Base-by-base conservation (phyloP, 2,329 filamentous ascomycete genomes). In the Aspergillus quadricinctus region DNA sequence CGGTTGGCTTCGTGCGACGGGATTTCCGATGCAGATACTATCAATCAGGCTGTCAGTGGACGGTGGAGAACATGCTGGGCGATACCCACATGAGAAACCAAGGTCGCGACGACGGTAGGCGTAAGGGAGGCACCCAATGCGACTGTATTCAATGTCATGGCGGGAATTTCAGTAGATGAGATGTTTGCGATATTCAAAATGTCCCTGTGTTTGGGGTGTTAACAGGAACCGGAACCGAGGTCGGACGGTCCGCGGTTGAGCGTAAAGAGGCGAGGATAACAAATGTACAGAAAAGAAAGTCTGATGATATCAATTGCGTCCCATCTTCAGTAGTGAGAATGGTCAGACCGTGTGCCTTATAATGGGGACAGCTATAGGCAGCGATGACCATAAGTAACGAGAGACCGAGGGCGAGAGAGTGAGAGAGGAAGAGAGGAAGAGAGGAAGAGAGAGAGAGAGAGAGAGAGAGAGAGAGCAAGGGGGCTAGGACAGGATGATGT, bases 41-140 rank as follows among this genome's bases (percentile, higher is more conserved):
- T 23, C n/a, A 29, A 23, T 52, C 21, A 54, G 51, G 50, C 46
- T 55, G 55, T 61, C 25, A 58, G 57, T 48, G 51, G 48, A 25
- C 31, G 19, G 35, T 55, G 35, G 37, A 52, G 46, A 49, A 27
- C 21, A 14, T 23, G 43, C 21, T 25, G 5, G 2, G 21, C 25
- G 50, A 14, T 50, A 77, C 86, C 65, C 81, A 92, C 90, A 81
- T 97, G 94, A 57, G 87, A 88, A 65, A 97, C 80, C 61, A 93
- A 87, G 14, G 93, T 97, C 63, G 89, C 87, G 55, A 97, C 82
- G 49, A 96, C 89, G 3, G 89, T 92, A 11, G 94, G 93, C 60
- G 92, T 91, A 54, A 97, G 88, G 50, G 92, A 92, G 62, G 90
- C 83, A 56, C 87, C 86, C 58, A 97, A 88, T 14, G 89, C 86